phyloP scores from a whole-genome alignment of 1,284 basidiomycete species.

The Megacollybia platyphylla region DNA sequence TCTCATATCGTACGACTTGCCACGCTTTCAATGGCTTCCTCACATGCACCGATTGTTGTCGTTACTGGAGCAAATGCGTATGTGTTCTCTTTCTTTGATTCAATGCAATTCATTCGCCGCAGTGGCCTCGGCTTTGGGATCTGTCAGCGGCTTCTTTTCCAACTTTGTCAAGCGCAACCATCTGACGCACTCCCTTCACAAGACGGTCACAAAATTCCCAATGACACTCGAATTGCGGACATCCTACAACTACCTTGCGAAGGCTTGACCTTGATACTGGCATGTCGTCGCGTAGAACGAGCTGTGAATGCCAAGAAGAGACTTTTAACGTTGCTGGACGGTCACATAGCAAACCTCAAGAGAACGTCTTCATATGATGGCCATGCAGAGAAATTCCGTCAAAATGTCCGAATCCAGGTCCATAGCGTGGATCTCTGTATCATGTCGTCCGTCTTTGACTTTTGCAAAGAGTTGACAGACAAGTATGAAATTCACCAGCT shows the following conservation, averaged over 20 bases:
- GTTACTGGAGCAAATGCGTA: not conserved
- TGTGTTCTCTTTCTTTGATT: not conserved
- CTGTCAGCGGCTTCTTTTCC: conserved; percentile 68
- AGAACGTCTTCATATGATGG: conserved; percentile 25
- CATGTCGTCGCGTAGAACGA: conserved; percentile 58
- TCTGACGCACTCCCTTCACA: conserved; percentile 30
- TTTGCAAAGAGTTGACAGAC: conserved; percentile 40
- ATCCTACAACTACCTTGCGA: conserved; percentile 20
- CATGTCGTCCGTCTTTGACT: conserved; percentile 50
- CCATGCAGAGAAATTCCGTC: conserved; percentile 44
- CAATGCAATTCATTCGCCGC: not conserved
- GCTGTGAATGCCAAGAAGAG: conserved; percentile 50
- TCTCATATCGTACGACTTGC: not conserved
- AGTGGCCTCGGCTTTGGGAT: conserved; percentile 83
- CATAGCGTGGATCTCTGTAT: conserved; percentile 58
- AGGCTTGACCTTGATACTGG: conserved; percentile 70
- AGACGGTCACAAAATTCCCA: conserved; percentile 6
- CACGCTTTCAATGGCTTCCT: not conserved
- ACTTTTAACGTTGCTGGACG: conserved; percentile 43
- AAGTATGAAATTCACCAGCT: conserved; percentile 22
- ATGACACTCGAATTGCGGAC: conserved; percentile 9
- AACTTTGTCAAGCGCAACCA: conserved; percentile 42
- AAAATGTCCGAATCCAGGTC: conserved; percentile 49
- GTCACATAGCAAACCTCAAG: conserved; percentile 27
- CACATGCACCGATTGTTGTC: not conserved